Base-by-base conservation (phyloP, 2,329 filamentous ascomycete genomes). In the Botrytis aclada region DNA sequence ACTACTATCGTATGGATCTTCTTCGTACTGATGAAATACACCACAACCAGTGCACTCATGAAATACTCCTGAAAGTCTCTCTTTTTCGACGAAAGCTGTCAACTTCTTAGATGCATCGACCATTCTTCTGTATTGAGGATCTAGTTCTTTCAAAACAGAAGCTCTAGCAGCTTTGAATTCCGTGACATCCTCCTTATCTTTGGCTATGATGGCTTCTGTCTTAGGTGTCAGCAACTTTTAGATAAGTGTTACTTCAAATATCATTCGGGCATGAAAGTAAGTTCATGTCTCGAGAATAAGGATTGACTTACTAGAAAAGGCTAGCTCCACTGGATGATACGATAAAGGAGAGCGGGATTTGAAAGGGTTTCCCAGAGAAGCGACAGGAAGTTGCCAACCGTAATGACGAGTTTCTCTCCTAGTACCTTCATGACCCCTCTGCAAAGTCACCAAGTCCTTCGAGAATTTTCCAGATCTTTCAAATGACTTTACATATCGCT, bases 111-210 rank as follows among this genome's bases (percentile, higher is more conserved):
- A 58, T 39, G 75, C 41, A 58, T 73, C 39, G 22, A 72, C 10
- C 61, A 71, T 58, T 47, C 56, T 62, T n/a, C 66, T 39, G 60
- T 74, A 73, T 20, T 71, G 72, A 64, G 61, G 63, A n/a, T 74
- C 72, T 8, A 73, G 37, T 10, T 58, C 47, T 16, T 54, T 34
- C 7, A 74, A 61, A 37, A 70, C 20, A 6, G 29, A 43, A 32
- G 71, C 64, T 54, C 73, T 47, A 9, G 60, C 61, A 51, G 47
- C 29, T 47, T 74, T 74, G 43, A 74, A 70, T 39, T 67, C 54
- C 22, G 10, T 12, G 16, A 63, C 39, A 67, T 70, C 54, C n/a
- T 73, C 71, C 43, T 29, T 51, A 20, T 67, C 60, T 54, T 66
- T 51, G 14, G 65, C 51, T 62, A 47, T 4, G 32, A 67, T 70